These are phyloP conservation scores for Coniochaeta ligniaria DNA, from an alignment of 2,329 filamentous ascomycete genomes.

Conservation along the genomic window DNA sequence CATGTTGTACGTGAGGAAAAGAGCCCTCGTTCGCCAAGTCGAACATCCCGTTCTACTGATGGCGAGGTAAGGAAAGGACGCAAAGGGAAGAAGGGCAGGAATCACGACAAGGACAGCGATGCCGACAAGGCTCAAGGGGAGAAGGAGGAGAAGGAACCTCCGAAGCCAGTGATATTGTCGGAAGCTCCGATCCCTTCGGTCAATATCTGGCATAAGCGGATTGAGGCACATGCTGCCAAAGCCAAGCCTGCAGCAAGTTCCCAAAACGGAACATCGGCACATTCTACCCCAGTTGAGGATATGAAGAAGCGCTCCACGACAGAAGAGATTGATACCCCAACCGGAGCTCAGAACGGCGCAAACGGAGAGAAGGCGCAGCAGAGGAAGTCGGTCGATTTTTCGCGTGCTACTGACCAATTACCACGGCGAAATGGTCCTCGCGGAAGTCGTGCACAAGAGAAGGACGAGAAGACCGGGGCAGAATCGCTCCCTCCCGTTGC, in stretches of 20 bases:
- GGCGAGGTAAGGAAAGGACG: constrained; percentile 58
- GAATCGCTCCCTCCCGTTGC: constrained; percentile 55
- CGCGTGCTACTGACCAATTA: constrained; percentile 32
- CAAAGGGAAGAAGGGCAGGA: constrained; percentile 55
- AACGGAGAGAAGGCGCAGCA: constrained; percentile 33
- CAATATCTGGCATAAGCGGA: constrained; percentile 82
- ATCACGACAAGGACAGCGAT: constrained; percentile 45
- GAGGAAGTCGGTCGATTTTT: constrained; percentile 33
- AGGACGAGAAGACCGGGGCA: constrained; percentile 22
- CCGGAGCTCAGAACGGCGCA: constrained; percentile 14
- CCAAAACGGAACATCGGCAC: not conserved
- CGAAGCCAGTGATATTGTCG: constrained; percentile 56
- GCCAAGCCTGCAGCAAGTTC: constrained; percentile 23
- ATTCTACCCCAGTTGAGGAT: constrained; percentile 23
- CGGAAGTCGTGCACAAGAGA: constrained; percentile 35
- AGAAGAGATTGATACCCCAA: constrained; percentile 15
- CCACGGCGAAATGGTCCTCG: constrained; percentile 33
- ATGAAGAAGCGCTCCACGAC: constrained; percentile 28
- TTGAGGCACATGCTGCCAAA: constrained; percentile 55
- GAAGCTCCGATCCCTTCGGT: constrained; percentile 78
- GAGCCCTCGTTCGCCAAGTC: constrained; percentile 50
- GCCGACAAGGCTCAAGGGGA: constrained; percentile 40
- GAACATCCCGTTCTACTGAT: constrained; percentile 59
- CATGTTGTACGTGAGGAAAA: constrained; percentile 13
- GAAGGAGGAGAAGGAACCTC: constrained; percentile 49